These are phyloP conservation scores for Discostella stelligeroides DNA, from an alignment of 108 stramenopile species.

Conservation along the genomic window DNA sequence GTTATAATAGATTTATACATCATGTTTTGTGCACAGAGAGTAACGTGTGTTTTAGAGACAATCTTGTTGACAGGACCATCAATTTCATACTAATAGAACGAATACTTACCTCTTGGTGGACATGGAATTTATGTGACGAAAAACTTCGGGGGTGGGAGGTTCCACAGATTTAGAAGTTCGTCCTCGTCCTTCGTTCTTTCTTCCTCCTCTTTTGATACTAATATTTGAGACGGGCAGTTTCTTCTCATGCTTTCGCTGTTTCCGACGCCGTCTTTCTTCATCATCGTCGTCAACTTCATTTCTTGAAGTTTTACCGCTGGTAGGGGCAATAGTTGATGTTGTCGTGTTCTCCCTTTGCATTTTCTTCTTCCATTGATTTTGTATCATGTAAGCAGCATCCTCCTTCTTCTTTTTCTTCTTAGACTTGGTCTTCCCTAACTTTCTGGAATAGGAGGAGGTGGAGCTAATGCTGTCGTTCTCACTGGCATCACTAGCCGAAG, in stretches of 20 bases:
- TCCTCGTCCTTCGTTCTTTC: background rate
- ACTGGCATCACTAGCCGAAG: constrained; percentile 3
- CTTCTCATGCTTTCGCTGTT: no score
- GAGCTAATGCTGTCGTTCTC: background rate
- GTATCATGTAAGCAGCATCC: constrained; percentile 64
- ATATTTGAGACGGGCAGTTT: background rate
- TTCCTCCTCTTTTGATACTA: background rate
- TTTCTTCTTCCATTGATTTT: constrained; percentile 67
- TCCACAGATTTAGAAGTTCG: constrained; percentile 55
- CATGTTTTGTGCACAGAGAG: no score
- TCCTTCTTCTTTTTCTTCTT: constrained; percentile 34
- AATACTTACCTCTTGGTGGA: background rate
- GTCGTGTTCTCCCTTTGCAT: background rate
- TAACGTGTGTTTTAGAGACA: no score
- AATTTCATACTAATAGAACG: no score
- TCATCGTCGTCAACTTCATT: constrained; percentile 16
- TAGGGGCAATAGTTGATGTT: background rate
- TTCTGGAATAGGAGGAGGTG: constrained; percentile 12
- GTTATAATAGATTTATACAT: background rate
- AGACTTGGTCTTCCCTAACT: constrained; percentile 17
- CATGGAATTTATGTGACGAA: constrained; percentile 48
- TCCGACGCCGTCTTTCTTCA: background rate
- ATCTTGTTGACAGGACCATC: no score
- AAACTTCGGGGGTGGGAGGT: constrained; percentile 56
- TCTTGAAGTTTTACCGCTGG: constrained; percentile 2